A percentile compares a stretch with the other conserved stretches of the same genome.
Evolutionary conservation across 352 stramenopile genomes (phyloP).

Genomic region (Pythium graminicola): DNA sequence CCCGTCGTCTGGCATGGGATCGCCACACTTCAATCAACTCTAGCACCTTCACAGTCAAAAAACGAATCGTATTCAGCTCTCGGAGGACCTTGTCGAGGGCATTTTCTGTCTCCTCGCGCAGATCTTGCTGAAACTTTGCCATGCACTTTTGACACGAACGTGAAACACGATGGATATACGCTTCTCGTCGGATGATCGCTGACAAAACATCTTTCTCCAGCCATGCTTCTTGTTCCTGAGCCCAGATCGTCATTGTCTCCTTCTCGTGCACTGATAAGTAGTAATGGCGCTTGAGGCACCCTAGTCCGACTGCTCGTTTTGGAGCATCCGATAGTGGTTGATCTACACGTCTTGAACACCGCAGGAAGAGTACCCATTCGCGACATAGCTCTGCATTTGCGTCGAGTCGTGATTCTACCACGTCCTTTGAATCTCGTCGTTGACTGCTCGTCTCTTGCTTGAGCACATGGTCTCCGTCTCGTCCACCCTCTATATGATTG

Average conservation of each 20-base stretch:
- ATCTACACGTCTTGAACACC: constrained; percentile 31
- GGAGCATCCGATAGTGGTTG: constrained; percentile 2
- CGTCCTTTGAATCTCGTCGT: constrained; percentile 9
- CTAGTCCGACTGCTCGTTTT: constrained; percentile 30
- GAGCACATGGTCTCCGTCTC: constrained; percentile 40
- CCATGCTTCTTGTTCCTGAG: constrained; percentile 50
- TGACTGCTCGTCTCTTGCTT: constrained; percentile 31
- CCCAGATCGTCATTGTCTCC: constrained; percentile 46
- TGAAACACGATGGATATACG: constrained; percentile 32
- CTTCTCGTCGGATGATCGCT: constrained; percentile 58
- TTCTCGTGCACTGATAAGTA: constrained; percentile 69
- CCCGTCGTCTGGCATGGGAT: constrained; percentile 38
- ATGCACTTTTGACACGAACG: constrained; percentile 49
- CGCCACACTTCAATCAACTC: constrained; percentile 64
- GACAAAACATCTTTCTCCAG: constrained; percentile 54
- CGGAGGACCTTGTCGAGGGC: constrained; percentile 31
- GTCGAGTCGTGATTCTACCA: constrained; percentile 37
- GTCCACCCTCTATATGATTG: constrained; percentile 7
- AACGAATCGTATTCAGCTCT: constrained; percentile 48
- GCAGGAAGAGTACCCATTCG: constrained; percentile 67
- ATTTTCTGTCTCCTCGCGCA: constrained; percentile 38
- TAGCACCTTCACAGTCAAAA: constrained; percentile 63
- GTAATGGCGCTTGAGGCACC: constrained; percentile 65
- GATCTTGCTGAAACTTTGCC: constrained; percentile 55
- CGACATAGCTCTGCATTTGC: constrained; percentile 43